Evolutionary conservation across 2,329 filamentous ascomycete species (phyloP).

Genomic region (Colletotrichum sp.): DNA sequence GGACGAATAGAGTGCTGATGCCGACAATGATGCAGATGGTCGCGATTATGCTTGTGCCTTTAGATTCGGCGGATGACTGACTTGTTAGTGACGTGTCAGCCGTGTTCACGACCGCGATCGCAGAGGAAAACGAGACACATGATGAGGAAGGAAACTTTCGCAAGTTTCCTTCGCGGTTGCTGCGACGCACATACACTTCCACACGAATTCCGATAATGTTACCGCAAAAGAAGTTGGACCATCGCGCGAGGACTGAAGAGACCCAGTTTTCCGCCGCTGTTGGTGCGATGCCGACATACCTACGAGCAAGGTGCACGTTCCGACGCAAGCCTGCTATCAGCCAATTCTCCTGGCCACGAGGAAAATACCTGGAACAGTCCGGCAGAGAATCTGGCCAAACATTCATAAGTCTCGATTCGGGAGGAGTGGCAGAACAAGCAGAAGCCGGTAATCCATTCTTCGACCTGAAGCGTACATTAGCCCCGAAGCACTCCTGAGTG

Average conservation of each 20-base stretch:
- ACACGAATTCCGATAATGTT: background rate
- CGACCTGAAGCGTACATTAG: background rate
- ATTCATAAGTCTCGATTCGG: background rate
- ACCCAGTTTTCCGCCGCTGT: background rate
- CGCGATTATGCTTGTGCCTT: background rate
- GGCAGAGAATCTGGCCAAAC: background rate
- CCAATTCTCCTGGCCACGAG: background rate
- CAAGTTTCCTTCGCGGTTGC: background rate
- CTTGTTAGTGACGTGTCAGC: background rate
- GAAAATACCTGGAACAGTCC: accelerated
- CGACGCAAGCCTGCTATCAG: background rate
- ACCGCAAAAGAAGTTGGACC: background rate
- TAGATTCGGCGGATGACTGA: background rate
- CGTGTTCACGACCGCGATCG: background rate
- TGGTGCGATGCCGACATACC: background rate
- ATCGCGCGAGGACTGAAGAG: background rate
- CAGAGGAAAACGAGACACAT: background rate
- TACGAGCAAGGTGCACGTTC: background rate
- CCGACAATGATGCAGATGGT: background rate
- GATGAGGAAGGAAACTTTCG: background rate
- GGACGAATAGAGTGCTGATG: background rate
- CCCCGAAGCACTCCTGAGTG: background rate
- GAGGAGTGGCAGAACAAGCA: background rate
- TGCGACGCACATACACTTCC: accelerated
- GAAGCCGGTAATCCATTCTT: background rate